phyloP scores from a whole-genome alignment of 257 asterid genomes.

The Nicotiana paniculata region DNA sequence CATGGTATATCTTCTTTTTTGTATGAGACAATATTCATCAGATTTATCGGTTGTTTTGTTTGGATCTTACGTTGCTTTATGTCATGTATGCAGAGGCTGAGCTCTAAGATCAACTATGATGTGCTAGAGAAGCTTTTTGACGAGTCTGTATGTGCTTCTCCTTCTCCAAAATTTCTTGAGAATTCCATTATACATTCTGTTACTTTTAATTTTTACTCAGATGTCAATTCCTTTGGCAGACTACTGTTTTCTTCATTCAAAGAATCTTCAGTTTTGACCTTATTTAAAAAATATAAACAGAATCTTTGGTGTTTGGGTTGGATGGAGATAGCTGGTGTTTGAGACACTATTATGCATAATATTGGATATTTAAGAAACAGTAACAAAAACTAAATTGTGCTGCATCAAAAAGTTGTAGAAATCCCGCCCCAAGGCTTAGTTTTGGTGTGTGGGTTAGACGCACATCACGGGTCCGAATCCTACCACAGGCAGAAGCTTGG shows the following conservation, averaged over 20 bases:
- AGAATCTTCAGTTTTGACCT: not conserved
- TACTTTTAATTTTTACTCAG: not conserved
- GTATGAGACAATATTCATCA: not conserved
- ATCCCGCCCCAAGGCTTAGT: not conserved
- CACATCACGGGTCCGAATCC: too few relatives aligned
- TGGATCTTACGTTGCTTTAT: slow-evolving; percentile 6
- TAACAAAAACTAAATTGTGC: not conserved
- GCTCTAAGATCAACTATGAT: slow-evolving; percentile 47
- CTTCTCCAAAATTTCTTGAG: not conserved
- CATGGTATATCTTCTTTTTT: not conserved
- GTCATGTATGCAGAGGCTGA: slow-evolving; percentile 38
- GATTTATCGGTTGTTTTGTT: not conserved
- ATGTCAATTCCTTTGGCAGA: not conserved
- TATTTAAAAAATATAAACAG: not conserved
- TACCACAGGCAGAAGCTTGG: too few relatives aligned
- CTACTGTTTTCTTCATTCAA: not conserved
- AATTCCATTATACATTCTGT: not conserved
- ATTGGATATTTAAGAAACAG: not conserved
- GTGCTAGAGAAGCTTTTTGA: slow-evolving; percentile 45
- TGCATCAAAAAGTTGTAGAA: not conserved
- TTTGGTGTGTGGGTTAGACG: too few relatives aligned
- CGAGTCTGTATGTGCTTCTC: slow-evolving; percentile 45
- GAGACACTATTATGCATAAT: not conserved
- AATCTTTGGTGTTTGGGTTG: not conserved
- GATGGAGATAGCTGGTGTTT: not conserved